Evolutionary conservation across 805 yeast species (phyloP).

Genomic region (Zygoascus ofunaensis): DNA sequence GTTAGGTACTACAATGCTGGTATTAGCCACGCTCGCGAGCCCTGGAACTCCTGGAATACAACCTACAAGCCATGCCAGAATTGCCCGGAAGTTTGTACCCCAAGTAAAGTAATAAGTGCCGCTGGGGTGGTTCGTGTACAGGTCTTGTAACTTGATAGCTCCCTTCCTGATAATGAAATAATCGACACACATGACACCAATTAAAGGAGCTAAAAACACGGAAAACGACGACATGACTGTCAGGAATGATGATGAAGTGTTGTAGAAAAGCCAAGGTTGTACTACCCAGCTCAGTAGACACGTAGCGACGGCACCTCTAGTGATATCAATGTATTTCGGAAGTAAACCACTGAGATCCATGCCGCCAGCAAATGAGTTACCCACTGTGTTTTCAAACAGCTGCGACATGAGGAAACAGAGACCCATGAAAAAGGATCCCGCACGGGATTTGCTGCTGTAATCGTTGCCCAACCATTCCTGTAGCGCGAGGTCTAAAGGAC

Average conservation of each 20-base stretch:
- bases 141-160: slow-evolving; percentile 33
- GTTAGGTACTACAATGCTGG: slow-evolving; percentile 18
- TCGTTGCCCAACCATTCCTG: slow-evolving; percentile 34
- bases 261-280: slow-evolving; percentile 35
- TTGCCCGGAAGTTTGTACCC: slow-evolving; percentile 38
- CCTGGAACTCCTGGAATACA: slow-evolving; percentile 14
- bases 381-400: slow-evolving; percentile 18
- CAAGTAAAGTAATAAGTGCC: slow-evolving; percentile 36
- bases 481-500: slow-evolving; percentile 31
- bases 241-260: slow-evolving; percentile 31
- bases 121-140: slow-evolving; percentile 27
- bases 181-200: slow-evolving; percentile 33
- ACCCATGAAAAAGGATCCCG: slow-evolving; percentile 39
- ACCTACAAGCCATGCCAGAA: slow-evolving; percentile 30
- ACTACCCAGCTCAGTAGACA: slow-evolving; percentile 24
- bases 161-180: slow-evolving; percentile 34
- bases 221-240: slow-evolving; percentile 32
- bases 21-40: slow-evolving; percentile 31
- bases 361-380: slow-evolving; percentile 40
- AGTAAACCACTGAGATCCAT: slow-evolving; percentile 42
- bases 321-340: slow-evolving; percentile 36
- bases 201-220: slow-evolving; percentile 34
- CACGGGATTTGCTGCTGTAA: slow-evolving; percentile 35
- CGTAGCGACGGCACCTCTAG: slow-evolving; percentile 34
- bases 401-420: slow-evolving; percentile 11